These are phyloP conservation scores for Hyaloscypha finlandica DNA, from an alignment of 495 filamentous ascomycete genomes.

Conservation along the genomic window DNA sequence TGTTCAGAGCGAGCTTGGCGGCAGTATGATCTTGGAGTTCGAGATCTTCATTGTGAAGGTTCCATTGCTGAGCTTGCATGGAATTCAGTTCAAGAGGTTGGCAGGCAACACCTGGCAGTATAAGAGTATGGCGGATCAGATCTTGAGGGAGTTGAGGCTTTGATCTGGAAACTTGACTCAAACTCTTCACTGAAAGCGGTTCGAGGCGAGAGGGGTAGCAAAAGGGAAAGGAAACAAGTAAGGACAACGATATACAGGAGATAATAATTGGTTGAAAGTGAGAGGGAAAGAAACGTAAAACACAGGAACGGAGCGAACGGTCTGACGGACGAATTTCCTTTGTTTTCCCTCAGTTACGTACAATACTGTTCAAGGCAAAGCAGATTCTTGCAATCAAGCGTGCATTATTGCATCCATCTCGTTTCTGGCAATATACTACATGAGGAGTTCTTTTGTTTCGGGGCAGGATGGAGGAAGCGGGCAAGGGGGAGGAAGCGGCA, in stretches of 20 bases:
- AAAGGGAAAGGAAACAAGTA: not conserved
- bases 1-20: constrained; percentile 82
- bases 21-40: constrained; percentile 79
- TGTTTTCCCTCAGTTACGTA: constrained; percentile 1
- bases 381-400: not conserved
- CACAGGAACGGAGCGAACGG: not conserved
- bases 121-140: constrained; percentile 95
- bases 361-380: not conserved
- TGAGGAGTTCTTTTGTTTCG: not conserved
- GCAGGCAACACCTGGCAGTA: constrained; percentile 97
- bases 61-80: constrained; percentile 87
- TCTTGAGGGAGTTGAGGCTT: constrained; percentile 83
- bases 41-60: constrained; percentile 99
- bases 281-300: not conserved
- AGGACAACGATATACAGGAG: not conserved
- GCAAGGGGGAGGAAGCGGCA: not conserved
- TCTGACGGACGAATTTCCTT: constrained; percentile 13
- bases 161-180: constrained; percentile 35
- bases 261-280: not conserved
- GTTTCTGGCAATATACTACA: not conserved
- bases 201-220: too few species aligned
- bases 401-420: not conserved
- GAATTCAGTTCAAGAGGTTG: constrained; percentile 98
- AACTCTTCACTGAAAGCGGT: not conserved
- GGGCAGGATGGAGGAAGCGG: not conserved